phyloP scores from a whole-genome alignment of 2,329 filamentous ascomycete species.

The Alternaria conjuncta region DNA sequence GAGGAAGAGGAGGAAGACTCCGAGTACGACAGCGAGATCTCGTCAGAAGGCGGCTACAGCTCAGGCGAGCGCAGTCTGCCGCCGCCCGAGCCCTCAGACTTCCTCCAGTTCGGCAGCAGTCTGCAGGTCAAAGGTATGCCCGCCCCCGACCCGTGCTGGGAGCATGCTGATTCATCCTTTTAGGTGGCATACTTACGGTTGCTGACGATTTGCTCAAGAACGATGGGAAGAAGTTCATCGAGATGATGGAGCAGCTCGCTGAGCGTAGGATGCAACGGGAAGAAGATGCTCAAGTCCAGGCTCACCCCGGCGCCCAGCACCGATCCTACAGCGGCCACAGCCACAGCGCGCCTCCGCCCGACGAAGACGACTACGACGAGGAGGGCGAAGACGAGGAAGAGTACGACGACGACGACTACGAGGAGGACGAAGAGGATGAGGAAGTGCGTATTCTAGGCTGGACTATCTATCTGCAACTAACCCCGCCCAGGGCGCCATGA shows the following conservation, averaged over 20 bases:
- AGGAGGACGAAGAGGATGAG: constrained; percentile 44
- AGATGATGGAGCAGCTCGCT: constrained; percentile 99
- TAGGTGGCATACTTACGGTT: constrained; percentile 97
- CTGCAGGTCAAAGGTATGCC: constrained; percentile 83
- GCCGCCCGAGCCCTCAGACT: constrained; percentile 76
- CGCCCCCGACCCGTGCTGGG: constrained; percentile 5
- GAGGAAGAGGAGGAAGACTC: constrained; percentile 62
- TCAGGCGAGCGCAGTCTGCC: constrained; percentile 70
- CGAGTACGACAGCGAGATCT: constrained; percentile 61
- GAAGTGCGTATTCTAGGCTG: constrained; percentile 36
- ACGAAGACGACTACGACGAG: constrained; percentile 80
- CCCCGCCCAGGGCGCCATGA: constrained; percentile 82
- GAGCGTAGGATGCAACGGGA: constrained; percentile 97
- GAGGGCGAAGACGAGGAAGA: constrained; percentile 68
- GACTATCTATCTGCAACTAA: constrained; percentile 28
- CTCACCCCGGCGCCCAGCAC: constrained; percentile 62
- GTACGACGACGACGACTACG: constrained; percentile 65
- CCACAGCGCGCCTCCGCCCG: constrained; percentile 66
- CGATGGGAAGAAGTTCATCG: constrained; percentile 98
- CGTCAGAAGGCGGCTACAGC: constrained; percentile 71
- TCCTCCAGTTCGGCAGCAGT: constrained; percentile 97
- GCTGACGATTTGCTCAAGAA: constrained; percentile 98
- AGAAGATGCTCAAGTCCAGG: constrained; percentile 77
- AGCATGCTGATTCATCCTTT: constrained; percentile 29
- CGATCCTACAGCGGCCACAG: constrained; percentile 64